Conservation (phyloP, 495 filamentous ascomycete genomes). For the Neurospora sp. region DNA sequence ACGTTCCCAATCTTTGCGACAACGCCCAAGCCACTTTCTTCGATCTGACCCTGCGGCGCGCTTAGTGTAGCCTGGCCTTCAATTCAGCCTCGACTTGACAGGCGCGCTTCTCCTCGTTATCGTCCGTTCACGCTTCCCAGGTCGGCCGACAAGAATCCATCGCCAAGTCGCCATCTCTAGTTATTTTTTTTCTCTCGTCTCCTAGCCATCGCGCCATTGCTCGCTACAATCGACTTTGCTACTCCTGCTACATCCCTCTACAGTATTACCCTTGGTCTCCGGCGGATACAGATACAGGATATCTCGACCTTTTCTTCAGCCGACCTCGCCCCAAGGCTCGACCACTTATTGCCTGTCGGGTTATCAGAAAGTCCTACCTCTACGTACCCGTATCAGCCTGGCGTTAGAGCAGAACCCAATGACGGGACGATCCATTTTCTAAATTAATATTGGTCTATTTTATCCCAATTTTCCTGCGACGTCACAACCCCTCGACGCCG, state of each 20-base stretch:
- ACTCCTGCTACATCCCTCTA: neutral
- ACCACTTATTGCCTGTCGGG: neutral
- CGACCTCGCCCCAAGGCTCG: neutral
- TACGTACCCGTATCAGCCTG: neutral
- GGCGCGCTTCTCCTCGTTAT: neutral
- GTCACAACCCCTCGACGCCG: neutral
- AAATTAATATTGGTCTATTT: neutral
- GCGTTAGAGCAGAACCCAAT: neutral
- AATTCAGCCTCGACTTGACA: neutral
- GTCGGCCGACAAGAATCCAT: constrained; percentile 10
- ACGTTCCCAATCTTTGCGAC: neutral
- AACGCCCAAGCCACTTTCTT: neutral
- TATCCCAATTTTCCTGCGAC: neutral
- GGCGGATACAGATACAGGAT: neutral
- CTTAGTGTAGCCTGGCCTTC: neutral
- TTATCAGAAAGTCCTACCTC: neutral
- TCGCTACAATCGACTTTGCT: neutral
- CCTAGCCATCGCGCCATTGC: neutral
- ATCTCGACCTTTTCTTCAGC: neutral
- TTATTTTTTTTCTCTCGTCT: neutral
- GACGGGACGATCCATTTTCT: neutral
- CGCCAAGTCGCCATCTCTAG: constrained; percentile 5
- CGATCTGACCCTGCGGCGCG: neutral
- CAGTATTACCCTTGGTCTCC: neutral
- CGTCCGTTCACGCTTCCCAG: neutral